phyloP scores from a whole-genome alignment of 768 basidiomycete species.

The Grammothele lineata region DNA sequence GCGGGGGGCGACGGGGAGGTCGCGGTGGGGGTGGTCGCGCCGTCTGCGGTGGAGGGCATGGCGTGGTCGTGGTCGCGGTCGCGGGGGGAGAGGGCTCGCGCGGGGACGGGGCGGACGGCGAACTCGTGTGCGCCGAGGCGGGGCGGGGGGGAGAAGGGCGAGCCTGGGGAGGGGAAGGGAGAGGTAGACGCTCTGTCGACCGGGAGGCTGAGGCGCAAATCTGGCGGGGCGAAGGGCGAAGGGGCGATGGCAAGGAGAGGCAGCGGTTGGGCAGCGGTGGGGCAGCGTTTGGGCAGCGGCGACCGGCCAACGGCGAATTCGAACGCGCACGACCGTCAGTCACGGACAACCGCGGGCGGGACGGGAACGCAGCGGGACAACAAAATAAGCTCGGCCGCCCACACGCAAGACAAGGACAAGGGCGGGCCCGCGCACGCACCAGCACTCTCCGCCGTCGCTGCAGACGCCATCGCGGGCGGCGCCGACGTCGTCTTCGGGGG shows the following conservation, averaged over 20 bases:
- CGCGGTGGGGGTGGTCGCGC: background rate
- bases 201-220: constrained; percentile 25
- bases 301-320: too few species aligned
- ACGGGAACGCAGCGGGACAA: constrained; percentile 7
- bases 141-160: constrained; percentile 66
- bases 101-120: constrained; percentile 41
- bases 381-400: constrained; percentile 7
- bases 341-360: too few species aligned
- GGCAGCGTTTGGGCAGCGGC: too few species aligned
- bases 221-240: constrained; percentile 6
- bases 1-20: too few species aligned
- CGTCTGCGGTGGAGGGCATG: background rate
- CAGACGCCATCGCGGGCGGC: constrained; percentile 19
- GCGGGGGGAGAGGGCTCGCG: constrained; percentile 14
- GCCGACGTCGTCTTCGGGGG: background rate
- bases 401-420: too few species aligned
- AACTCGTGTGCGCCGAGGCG: constrained; percentile 66
- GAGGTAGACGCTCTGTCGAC: constrained; percentile 40
- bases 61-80: constrained; percentile 6
- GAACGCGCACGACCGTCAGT: too few species aligned
- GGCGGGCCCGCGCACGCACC: constrained; percentile 13
- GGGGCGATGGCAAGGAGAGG: background rate
- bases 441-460: constrained; percentile 19
- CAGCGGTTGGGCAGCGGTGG: too few species aligned
- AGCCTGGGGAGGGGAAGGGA: constrained; percentile 61